Evolutionary conservation across 148 eudicot species (phyloP).

Genomic region (Camellia lanceoleosa): DNA sequence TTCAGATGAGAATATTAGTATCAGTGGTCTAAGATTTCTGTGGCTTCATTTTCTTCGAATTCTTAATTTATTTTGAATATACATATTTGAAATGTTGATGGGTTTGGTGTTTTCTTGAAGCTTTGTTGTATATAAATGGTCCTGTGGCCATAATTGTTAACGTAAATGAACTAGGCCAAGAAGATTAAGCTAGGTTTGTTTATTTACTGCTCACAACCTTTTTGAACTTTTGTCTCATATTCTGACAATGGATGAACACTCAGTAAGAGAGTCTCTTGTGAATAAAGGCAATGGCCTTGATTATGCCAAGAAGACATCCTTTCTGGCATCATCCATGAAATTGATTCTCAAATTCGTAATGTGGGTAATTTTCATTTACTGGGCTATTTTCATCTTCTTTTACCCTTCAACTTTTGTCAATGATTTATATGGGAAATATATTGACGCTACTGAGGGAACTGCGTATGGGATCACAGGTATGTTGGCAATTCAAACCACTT

Average conservation of each 20-base stretch:
- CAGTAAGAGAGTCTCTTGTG: conserved; percentile 32
- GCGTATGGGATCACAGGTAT: conserved; percentile 4
- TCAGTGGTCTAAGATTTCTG: not conserved
- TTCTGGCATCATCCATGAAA: conserved; percentile 40
- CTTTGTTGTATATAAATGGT: not conserved
- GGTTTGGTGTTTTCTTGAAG: not conserved
- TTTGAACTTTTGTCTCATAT: not conserved
- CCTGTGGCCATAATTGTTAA: not conserved
- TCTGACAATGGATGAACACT: conserved; percentile 39
- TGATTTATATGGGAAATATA: conserved; percentile 20
- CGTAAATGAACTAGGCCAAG: not conserved
- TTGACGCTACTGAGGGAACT: conserved; percentile 23
- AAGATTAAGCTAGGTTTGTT: not conserved
- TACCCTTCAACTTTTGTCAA: conserved; percentile 40
- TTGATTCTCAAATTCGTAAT: conserved; percentile 55
- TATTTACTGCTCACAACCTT: not conserved
- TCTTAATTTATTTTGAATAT: too few relatives aligned
- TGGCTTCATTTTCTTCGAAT: not conserved
- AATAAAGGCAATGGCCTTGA: conserved; percentile 12
- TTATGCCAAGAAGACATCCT: conserved; percentile 21
- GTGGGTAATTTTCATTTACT: conserved; percentile 60
- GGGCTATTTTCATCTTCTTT: conserved; percentile 56
- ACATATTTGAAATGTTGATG: not conserved
- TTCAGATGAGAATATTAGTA: not conserved
- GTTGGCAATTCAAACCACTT: not conserved